Percentiles rank a stretch among this genome's conserved stretches.
Conservation (phyloP, 345 rosid genomes). For the Cardiospermum halicacabum region DNA sequence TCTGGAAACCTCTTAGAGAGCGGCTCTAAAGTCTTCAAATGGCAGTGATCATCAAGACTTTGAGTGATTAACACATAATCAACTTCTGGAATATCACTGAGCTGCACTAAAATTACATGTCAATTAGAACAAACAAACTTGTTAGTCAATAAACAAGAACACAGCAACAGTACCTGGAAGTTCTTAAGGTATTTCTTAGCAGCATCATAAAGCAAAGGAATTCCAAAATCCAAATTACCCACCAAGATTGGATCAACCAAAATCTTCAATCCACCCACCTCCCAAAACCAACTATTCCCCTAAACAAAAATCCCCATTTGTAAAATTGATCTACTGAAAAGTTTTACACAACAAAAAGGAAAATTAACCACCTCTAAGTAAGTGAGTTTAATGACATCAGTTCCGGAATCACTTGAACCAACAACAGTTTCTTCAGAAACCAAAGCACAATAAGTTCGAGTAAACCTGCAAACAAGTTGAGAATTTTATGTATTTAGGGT, state of each 20-base stretch:
- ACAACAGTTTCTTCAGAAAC: slow-evolving; percentile 60
- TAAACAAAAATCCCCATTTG: slow-evolving; percentile 17
- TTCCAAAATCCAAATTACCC: slow-evolving; percentile 92
- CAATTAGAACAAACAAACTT: slow-evolving; percentile 7
- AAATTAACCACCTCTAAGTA: slow-evolving; percentile 64
- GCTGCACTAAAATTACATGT: slow-evolving; percentile 44
- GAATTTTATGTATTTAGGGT: too few relatives aligned
- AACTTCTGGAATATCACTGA: slow-evolving; percentile 69
- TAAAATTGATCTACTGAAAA: not conserved
- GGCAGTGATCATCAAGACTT: slow-evolving; percentile 97
- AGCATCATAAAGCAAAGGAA: slow-evolving; percentile 89
- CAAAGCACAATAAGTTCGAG: slow-evolving; percentile 41
- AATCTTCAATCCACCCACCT: slow-evolving; percentile 53
- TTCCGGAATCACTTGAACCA: slow-evolving; percentile 38
- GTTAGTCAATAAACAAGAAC: not conserved
- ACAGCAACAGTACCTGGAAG: slow-evolving; percentile 49
- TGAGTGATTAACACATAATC: slow-evolving; percentile 85
- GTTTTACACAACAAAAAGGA: not conserved
- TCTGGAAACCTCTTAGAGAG: slow-evolving; percentile 53
- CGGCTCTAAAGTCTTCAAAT: slow-evolving; percentile 71
- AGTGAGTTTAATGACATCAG: slow-evolving; percentile 58
- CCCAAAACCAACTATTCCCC: slow-evolving; percentile 97
- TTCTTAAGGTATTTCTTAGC: slow-evolving; percentile 65
- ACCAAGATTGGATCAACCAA: slow-evolving; percentile 86
- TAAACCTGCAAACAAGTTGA: slow-evolving; percentile 20